Conservation (phyloP, 108 stramenopile species). For the Pelagomonas calceolata region DNA sequence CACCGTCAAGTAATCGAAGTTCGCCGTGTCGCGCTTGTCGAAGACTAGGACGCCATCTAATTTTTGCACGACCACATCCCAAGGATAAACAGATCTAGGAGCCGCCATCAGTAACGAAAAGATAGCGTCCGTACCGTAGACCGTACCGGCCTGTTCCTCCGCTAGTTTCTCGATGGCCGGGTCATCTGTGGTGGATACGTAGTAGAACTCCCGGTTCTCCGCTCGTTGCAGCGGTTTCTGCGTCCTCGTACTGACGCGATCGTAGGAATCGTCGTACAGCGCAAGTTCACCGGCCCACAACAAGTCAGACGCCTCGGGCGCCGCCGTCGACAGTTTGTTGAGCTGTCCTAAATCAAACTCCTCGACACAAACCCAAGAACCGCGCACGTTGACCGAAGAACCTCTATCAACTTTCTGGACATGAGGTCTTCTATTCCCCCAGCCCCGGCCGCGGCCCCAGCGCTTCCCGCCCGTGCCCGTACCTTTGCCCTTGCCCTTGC, state of each 20-base stretch:
- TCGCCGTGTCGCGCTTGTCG: conserved; percentile 86
- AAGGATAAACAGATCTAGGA: conserved; percentile 84
- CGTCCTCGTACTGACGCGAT: conserved; percentile 55
- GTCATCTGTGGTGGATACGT: conserved; percentile 93
- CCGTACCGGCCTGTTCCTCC: conserved; percentile 74
- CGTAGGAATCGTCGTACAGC: conserved; percentile 82
- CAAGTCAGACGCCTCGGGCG: conserved; percentile 53
- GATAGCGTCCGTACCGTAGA: conserved; percentile 91
- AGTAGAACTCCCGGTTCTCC: conserved; percentile 81
- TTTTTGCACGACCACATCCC: conserved; percentile 94
- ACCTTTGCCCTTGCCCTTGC: conserved; percentile 14
- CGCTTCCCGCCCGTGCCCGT: conserved; percentile 35
- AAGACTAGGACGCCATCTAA: conserved; percentile 73
- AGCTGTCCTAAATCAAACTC: conserved; percentile 84
- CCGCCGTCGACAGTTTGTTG: conserved; percentile 48
- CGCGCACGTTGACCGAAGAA: conserved; percentile 72
- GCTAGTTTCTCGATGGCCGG: conserved; percentile 84
- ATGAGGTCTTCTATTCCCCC: conserved; percentile 40
- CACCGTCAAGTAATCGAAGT: conserved; percentile 86
- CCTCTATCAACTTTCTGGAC: conserved; percentile 44
- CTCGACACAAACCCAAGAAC: conserved; percentile 77
- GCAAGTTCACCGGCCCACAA: conserved; percentile 84
- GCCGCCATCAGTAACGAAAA: conserved; percentile 90
- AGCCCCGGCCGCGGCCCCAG: conserved; percentile 29
- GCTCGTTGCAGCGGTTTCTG: conserved; percentile 56